Base-by-base conservation (phyloP, 2,329 filamentous ascomycete genomes). In the Talaromyces piceae region DNA sequence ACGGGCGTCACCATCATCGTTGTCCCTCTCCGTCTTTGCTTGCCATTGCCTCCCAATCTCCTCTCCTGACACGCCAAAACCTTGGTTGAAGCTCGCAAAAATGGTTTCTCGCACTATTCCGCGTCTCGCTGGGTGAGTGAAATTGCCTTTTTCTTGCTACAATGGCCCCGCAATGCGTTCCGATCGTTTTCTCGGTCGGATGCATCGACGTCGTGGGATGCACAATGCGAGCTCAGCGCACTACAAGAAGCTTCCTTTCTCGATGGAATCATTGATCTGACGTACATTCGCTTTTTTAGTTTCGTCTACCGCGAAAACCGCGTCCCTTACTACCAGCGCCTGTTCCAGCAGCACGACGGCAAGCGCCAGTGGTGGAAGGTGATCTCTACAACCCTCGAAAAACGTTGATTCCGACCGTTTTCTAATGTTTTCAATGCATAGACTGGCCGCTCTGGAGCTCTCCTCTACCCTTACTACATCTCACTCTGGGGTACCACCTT, bases 351-450 rank as follows among this genome's bases (percentile, higher is more conserved):
- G 57, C 73, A 84, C 67, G 83, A 86, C 66, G 82, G 82, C 61
- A 70, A 82, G 64, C 76, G 83, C 67, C 77, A 81, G 67, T 86
- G 83, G 82, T 73, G 77, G 67, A 84, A 86, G 81, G 83, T 86
- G 64, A 69, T 79, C 77, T 45, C 48, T 26, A 41, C 16, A 12
- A 13, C 39, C 30, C 12, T 33, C 23, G 39, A 26, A 12, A 46
- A 8, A 25, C 13, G 31, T 28, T 9, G 20, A 30, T 9, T 46
- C 13, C 25, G 46, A 53, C 43, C n/a, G n/a, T 45, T 41, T 7
- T 51, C 54, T 63, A 50, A 66, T 49, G 20, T 33, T 44, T 31
- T 49, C 16, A 28, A 28, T 4, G 3, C 52, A 39, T 55, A 81
- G 75, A 76, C 81, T 65, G 66, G 73, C 54, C 74, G 78, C 58